Base-by-base conservation (phyloP, 805 yeast species). In the Hanseniaspora mollemarum region DNA sequence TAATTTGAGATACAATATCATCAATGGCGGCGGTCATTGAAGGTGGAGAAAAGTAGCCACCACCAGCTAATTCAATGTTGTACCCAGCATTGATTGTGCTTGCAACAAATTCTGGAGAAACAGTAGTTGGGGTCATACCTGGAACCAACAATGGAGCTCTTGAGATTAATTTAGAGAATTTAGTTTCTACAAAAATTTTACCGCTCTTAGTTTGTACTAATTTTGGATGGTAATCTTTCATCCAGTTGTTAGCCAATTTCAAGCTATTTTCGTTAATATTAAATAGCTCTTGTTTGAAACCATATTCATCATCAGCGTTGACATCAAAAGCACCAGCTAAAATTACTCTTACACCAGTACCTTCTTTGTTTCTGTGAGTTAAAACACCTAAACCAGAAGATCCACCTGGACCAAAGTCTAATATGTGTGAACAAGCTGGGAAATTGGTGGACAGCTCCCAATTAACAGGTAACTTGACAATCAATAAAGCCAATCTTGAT, bases 331-430 rank as follows among this genome's bases (percentile, higher is more conserved):
- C 81, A 67, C 97, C 97, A 48, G 94, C 97, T 59, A 94, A 77
- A 60, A 92, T 86, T 57, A 90, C 73, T 69, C 99, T 83, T 45
- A 84, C 83, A 69, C 99, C 99, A 48, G 96, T 87, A 68, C 99
- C 99, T 61, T 92, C 98, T 69, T 90, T 92, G 74, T 90, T 92
- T 71, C 95, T 83, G 70, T 87, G 96, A 53, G 98, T 92, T 60
- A 92, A 75, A 55, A 84, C 84, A 70, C 98, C 98, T 58, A 92
- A 74, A 61, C 98, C 99, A 41, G 96, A 85, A 35, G 86, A 80
- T 60, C 97, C 97, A 69, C 99, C 98, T 55, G 98, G 99, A 65
- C 99, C 99, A 60, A 92, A 92, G 70, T 92, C 99, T 55, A 92
- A 67, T 60, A 92, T 77, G 66, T 92, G 98, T 43, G 96, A 84